Evolutionary conservation across 139 green algal genomes (phyloP), one percentile per base, ranked within the genome.

Genomic region (Astrephomene gubernaculifera): DNA sequence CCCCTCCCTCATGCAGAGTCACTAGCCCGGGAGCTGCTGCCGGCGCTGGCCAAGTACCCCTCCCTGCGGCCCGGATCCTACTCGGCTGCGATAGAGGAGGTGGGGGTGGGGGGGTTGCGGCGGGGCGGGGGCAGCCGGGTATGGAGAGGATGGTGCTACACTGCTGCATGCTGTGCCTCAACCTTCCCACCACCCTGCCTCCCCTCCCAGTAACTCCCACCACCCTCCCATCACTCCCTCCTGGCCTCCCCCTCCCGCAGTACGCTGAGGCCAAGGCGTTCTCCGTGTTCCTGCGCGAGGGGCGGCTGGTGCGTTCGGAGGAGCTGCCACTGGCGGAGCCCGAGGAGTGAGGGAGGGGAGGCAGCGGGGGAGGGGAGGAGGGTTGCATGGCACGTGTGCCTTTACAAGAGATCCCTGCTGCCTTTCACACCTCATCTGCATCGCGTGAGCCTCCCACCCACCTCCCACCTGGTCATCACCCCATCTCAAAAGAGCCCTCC

Each of bases 201-300:
- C 4, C 29, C 29, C 29, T 39, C 4, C 61, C 61, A 6, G n/a
- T 21, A 35, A 4, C 65, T 52, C 65, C 65, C 65, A 35, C 31
- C 35, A 14, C 17, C 19, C n/a, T 60, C 19, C 61, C 57, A 33
- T 24, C 63, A 10, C 63, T 22, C 63, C n/a, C 63, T 21, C 35
- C 41, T 85, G 61, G n/a, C 21, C 72, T 17, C 49, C 49, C 14
- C 49, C 49, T 17, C 49, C 49, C 14, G 70, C 88, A 96, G 90
- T 94, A 93, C 78, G 92, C 85, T 22, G 92, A 97, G 79, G 95
- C 90, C 0, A 25, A 86, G n/a, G 74, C 94, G 4, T 96, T 98
- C 83, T 61, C 84, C 49, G 70, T 75, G 29, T 98, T 94, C 82
- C 88, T 98, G 52, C 27, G 75, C 29, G 87, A 97, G 60, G 87